phyloP scores from a whole-genome alignment of 2,329 filamentous ascomycete genomes.

The Apiospora pterosperma region DNA sequence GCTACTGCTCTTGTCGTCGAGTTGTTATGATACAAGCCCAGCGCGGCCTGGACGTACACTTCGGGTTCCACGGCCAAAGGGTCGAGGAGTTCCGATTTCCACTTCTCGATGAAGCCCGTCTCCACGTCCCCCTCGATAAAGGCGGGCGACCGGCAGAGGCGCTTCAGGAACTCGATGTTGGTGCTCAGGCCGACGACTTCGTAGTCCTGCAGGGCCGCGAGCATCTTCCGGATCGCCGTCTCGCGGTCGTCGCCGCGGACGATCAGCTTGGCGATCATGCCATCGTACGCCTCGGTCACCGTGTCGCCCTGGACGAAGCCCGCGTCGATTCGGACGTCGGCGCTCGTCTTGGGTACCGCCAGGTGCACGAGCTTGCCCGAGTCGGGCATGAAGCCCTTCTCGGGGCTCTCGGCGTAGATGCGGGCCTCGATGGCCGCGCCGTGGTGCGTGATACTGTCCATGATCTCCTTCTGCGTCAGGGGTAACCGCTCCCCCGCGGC shows the following conservation, averaged over 20 bases:
- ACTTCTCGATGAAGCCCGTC: slow-evolving; percentile 93
- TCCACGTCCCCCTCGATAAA: slow-evolving; percentile 89
- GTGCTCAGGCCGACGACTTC: slow-evolving; percentile 91
- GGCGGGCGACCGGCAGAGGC: slow-evolving; percentile 73
- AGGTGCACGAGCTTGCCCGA: slow-evolving; percentile 86
- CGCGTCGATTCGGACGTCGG: slow-evolving; percentile 85
- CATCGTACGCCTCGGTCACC: slow-evolving; percentile 92
- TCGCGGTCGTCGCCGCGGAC: slow-evolving; percentile 76
- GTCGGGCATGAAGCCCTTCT: slow-evolving; percentile 88
- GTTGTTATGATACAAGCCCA: slow-evolving; percentile 68
- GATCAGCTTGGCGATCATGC: slow-evolving; percentile 98
- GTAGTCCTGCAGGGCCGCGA: slow-evolving; percentile 77
- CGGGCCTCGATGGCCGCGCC: slow-evolving; percentile 93
- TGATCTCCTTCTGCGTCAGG: slow-evolving; percentile 60
- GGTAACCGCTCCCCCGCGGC: slow-evolving; percentile 56
- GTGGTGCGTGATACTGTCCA: slow-evolving; percentile 66
- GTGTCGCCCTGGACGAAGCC: slow-evolving; percentile 90
- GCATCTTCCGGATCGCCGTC: slow-evolving; percentile 79
- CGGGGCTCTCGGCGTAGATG: slow-evolving; percentile 95
- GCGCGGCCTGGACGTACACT: slow-evolving; percentile 80
- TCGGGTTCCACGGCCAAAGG: slow-evolving; percentile 61
- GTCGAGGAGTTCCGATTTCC: slow-evolving; percentile 74
- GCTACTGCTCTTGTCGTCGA: slow-evolving; percentile 33
- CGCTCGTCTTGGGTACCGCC: slow-evolving; percentile 63
- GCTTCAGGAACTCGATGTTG: slow-evolving; percentile 95